Percentiles rank a stretch among this genome's conserved stretches.
Evolutionary conservation across 345 rosid genomes (phyloP).

Genomic region (Aegle marmelos): DNA sequence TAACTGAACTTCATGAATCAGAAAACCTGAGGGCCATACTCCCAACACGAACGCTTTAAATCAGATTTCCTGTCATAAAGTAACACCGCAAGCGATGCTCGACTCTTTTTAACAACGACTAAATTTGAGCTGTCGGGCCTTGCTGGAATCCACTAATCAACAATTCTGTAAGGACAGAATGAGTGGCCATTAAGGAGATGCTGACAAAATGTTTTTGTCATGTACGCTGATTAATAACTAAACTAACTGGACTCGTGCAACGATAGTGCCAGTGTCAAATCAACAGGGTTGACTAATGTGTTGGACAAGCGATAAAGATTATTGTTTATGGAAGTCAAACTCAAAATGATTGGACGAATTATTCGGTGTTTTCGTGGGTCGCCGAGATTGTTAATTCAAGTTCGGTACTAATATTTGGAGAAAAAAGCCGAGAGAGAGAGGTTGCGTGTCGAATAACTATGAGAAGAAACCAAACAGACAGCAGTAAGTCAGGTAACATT

Average conservation of each 20-base stretch:
- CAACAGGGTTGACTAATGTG: neutral
- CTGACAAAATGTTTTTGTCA: neutral
- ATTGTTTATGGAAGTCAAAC: neutral
- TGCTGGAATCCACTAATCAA: constrained; percentile 8
- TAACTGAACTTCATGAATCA: no score
- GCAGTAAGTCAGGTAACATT: no score
- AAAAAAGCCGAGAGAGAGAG: neutral
- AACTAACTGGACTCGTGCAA: neutral
- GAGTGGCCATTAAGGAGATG: neutral
- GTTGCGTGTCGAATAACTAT: neutral
- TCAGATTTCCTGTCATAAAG: no score
- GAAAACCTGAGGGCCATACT: no score
- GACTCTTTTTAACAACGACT: no score
- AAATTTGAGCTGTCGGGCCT: neutral
- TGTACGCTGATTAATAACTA: neutral
- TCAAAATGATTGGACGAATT: neutral
- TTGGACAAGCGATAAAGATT: neutral
- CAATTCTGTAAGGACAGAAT: neutral
- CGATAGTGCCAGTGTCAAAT: neutral
- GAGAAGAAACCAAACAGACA: neutral
- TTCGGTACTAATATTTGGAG: neutral
- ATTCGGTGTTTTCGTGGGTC: neutral
- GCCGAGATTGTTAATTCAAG: neutral
- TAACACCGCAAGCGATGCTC: no score
- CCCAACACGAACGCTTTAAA: no score